These are phyloP conservation scores for Eragrostis curvula DNA, from an alignment of 176 grass and related monocot species.

Conservation along the genomic window DNA sequence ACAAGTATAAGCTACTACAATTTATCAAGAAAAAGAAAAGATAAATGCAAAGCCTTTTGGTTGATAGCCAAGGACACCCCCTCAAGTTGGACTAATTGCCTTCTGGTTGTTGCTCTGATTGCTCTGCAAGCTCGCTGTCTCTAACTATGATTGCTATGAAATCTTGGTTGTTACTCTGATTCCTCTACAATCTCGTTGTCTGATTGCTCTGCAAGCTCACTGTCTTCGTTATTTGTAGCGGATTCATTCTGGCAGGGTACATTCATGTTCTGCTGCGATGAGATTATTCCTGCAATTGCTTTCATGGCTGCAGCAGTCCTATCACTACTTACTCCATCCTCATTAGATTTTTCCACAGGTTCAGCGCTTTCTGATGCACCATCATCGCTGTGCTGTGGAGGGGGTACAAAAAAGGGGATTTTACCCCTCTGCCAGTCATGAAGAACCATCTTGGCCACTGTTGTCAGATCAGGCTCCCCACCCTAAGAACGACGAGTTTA, in stretches of 20 bases:
- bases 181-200: neutral
- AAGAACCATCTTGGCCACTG: slow-evolving; percentile 91
- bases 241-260: slow-evolving; percentile 61
- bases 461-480: slow-evolving; percentile 87
- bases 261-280: slow-evolving; percentile 72
- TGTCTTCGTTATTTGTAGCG: slow-evolving; percentile 30
- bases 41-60: neutral
- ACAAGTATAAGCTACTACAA: slow-evolving; percentile 16
- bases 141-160: no score
- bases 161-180: neutral
- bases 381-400: slow-evolving; percentile 49
- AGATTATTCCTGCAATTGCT: slow-evolving; percentile 82
- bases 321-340: slow-evolving; percentile 57
- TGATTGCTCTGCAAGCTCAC: slow-evolving; percentile 1
- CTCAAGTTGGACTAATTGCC: neutral
- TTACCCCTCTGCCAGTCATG: slow-evolving; percentile 99
- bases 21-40: neutral
- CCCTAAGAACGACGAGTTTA: slow-evolving; percentile 61
- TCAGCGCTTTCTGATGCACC: slow-evolving; percentile 39
- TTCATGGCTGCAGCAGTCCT: slow-evolving; percentile 78
- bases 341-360: slow-evolving; percentile 37
- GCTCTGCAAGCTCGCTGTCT: no score
- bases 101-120: slow-evolving; percentile 5
- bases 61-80: neutral
- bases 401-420: slow-evolving; percentile 92